Percentiles rank a stretch among this genome's conserved stretches.
Evolutionary conservation across 345 rosid genomes (phyloP).

Genomic region (Fremontodendron californicum): DNA sequence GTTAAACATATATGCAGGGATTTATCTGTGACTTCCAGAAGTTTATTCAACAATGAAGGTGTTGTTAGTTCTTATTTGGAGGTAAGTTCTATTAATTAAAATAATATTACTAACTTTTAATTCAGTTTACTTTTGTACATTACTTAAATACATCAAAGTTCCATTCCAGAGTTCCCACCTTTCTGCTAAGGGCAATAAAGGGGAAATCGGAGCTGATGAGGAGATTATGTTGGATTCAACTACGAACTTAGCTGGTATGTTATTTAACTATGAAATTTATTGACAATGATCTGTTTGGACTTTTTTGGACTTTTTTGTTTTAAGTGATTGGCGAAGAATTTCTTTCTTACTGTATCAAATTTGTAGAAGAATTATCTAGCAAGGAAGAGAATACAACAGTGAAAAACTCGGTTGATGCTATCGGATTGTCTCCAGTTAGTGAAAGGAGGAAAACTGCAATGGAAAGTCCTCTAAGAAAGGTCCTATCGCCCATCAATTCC

Average conservation of each 20-base stretch:
- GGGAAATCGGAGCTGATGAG: slow-evolving; percentile 19
- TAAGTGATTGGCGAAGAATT: not conserved
- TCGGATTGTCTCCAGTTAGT: slow-evolving; percentile 20
- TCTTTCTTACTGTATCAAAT: not conserved
- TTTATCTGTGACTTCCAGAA: slow-evolving; percentile 35
- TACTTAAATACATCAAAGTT: not conserved
- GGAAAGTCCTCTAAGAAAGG: slow-evolving; percentile 52
- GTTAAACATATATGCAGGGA: slow-evolving; percentile 36
- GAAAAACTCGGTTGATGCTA: not conserved
- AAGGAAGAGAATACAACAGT: slow-evolving; percentile 19
- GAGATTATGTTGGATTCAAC: slow-evolving; percentile 19
- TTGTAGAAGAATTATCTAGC: slow-evolving; percentile 22
- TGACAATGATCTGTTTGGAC: not conserved
- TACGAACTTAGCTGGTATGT: slow-evolving; percentile 35
- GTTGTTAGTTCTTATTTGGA: slow-evolving; percentile 28
- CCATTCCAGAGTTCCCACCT: slow-evolving; percentile 32
- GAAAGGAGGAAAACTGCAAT: slow-evolving; percentile 22
- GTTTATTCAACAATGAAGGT: slow-evolving; percentile 42
- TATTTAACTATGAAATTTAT: not conserved
- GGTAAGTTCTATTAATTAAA: slow-evolving; percentile 34
- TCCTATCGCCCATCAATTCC: slow-evolving; percentile 53
- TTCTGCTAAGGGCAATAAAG: slow-evolving; percentile 23
- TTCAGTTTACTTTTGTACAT: not conserved
- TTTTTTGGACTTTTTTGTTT: not conserved
- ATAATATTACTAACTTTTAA: not conserved